phyloP scores from a whole-genome alignment of 2,329 filamentous ascomycete genomes.

The Alternaria ventricosa region DNA sequence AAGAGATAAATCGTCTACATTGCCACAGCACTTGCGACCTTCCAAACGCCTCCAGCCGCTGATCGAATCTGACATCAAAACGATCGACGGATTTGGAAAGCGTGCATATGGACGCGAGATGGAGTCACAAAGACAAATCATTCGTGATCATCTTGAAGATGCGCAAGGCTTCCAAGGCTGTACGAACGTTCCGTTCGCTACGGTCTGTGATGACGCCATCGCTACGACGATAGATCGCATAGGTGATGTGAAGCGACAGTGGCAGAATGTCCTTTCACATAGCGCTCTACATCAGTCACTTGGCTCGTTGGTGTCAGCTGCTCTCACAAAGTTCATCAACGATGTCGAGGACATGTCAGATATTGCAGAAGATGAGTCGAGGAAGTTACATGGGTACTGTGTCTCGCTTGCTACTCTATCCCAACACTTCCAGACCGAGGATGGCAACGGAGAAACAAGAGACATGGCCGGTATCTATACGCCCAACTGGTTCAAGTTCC shows the following conservation, averaged over 20 bases:
- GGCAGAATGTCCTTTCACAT: constrained; percentile 64
- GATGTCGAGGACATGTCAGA: constrained; percentile 69
- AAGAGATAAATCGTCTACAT: constrained; percentile 36
- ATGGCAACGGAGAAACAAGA: constrained; percentile 49
- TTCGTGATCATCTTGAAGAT: constrained; percentile 67
- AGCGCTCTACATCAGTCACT: constrained; percentile 68
- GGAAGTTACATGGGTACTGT: constrained; percentile 64
- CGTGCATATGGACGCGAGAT: constrained; percentile 68
- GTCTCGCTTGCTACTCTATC: constrained; percentile 62
- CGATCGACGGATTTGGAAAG: constrained; percentile 65
- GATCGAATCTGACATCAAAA: constrained; percentile 61
- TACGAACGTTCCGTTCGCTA: constrained; percentile 64
- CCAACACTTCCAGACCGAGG: constrained; percentile 62
- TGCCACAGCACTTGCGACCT: constrained; percentile 40
- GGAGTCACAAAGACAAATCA: constrained; percentile 68
- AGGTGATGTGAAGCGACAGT: constrained; percentile 62
- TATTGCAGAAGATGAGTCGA: constrained; percentile 68
- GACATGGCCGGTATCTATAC: constrained; percentile 67
- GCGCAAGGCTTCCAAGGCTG: constrained; percentile 68
- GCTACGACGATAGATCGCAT: constrained; percentile 64
- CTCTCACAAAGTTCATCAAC: constrained; percentile 65
- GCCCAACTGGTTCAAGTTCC: constrained; percentile 69
- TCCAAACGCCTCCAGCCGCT: constrained; percentile 54
- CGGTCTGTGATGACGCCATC: constrained; percentile 66
- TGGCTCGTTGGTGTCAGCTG: constrained; percentile 64